These are phyloP conservation scores for Silybum marianum DNA, from an alignment of 129 eudicot species.

Conservation along the genomic window DNA sequence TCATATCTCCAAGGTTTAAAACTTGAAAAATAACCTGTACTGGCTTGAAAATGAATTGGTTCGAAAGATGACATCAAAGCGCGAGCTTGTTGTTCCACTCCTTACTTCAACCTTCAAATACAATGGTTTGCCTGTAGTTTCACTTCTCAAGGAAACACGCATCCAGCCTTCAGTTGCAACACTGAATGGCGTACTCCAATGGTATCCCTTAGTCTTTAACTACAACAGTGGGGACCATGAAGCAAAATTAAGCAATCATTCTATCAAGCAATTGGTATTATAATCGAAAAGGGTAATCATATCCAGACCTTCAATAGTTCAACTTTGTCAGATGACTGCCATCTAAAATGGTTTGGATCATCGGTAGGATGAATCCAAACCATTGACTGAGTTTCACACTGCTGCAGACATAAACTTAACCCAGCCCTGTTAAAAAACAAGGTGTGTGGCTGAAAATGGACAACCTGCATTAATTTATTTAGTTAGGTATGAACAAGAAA, in stretches of 20 bases:
- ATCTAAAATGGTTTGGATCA: conserved; percentile 68
- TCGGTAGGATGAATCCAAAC: conserved; percentile 74
- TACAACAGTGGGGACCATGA: conserved; percentile 30
- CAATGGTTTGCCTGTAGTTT: conserved; percentile 36
- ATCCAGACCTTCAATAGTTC: conserved; percentile 77
- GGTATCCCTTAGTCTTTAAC: conserved; percentile 71
- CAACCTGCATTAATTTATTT: conserved; percentile 57
- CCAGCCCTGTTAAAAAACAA: conserved; percentile 77
- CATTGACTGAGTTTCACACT: conserved; percentile 62
- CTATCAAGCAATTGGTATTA: conserved; percentile 10
- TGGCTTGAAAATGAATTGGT: conserved; percentile 83
- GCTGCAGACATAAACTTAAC: conserved; percentile 69
- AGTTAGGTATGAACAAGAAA: conserved; percentile 21
- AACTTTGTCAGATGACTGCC: conserved; percentile 67
- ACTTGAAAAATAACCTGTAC: conserved; percentile 67
- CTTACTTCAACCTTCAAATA: conserved; percentile 72
- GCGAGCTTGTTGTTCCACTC: conserved; percentile 72
- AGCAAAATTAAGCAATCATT: conserved; percentile 16
- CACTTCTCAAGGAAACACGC: conserved; percentile 62
- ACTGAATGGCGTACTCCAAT: conserved; percentile 88
- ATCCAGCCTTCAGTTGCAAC: conserved; percentile 81
- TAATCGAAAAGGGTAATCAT: not conserved
- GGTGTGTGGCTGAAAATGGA: conserved; percentile 91
- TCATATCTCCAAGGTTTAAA: conserved; percentile 3
- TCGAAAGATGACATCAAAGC: conserved; percentile 86